Conservation (phyloP, 805 yeast species). For the Maudiozyma saulgeensis region DNA sequence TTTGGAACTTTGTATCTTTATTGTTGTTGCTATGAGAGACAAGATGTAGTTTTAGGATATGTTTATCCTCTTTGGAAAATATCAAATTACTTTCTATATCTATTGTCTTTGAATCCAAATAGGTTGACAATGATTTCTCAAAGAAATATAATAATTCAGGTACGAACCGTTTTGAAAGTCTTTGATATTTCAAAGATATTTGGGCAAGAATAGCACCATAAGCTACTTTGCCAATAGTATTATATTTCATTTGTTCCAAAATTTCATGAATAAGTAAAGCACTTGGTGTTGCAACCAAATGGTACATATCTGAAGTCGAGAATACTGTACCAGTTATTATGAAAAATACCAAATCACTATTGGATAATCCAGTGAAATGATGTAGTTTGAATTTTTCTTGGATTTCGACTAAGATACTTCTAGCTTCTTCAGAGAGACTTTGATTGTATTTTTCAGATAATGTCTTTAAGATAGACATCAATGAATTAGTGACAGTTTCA, state of each 20-base stretch:
- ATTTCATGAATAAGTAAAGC: conserved; percentile 62
- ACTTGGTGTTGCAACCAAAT: conserved; percentile 80
- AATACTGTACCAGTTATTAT: conserved; percentile 65
- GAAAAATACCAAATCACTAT: conserved; percentile 54
- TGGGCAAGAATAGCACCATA: conserved; percentile 62
- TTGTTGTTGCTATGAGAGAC: conserved; percentile 28
- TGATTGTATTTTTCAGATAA: conserved; percentile 59
- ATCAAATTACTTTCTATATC: conserved; percentile 10
- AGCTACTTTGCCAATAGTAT: conserved; percentile 35
- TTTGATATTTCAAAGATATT: conserved; percentile 60
- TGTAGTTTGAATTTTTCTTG: conserved; percentile 41
- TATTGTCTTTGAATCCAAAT: conserved; percentile 15
- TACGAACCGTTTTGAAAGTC: conserved; percentile 64
- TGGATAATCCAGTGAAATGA: conserved; percentile 32
- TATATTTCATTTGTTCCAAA: conserved; percentile 42
- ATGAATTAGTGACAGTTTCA: conserved; percentile 32
- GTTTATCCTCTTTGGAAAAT: conserved; percentile 4
- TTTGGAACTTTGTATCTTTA: conserved; percentile 2
- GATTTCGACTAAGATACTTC: conserved; percentile 46
- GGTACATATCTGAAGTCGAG: conserved; percentile 94
- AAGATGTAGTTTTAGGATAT: conserved; percentile 14
- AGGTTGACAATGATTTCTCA: conserved; percentile 40
- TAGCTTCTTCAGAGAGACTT: conserved; percentile 49
- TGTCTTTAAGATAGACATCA: conserved; percentile 41
- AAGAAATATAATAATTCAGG: conserved; percentile 68